Evolutionary conservation across 345 rosid genomes (phyloP).

Genomic region (Conringia planisiliqua): DNA sequence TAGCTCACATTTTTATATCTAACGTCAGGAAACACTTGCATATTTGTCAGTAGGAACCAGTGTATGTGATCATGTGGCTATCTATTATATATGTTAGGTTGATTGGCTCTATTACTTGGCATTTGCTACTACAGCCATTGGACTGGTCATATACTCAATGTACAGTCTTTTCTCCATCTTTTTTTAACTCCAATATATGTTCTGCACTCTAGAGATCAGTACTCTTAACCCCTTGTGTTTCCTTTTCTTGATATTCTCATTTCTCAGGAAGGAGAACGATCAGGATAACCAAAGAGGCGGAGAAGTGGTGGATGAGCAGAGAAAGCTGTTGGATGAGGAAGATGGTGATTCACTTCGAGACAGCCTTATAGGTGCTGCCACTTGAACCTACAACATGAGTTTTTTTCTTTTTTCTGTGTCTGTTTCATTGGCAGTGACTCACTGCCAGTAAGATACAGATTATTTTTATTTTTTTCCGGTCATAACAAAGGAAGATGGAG

Average conservation of each 20-base stretch:
- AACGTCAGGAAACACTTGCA: neutral
- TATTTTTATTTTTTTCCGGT: no score
- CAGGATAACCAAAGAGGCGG: neutral
- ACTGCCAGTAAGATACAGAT: neutral
- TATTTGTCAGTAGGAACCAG: neutral
- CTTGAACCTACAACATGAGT: neutral
- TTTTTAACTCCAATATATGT: neutral
- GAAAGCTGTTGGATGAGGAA: constrained; percentile 45
- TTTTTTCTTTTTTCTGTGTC: neutral
- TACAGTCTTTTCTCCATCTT: constrained; percentile 12
- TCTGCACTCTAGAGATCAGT: neutral
- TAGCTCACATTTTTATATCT: neutral
- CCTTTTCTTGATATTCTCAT: neutral
- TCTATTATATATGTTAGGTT: constrained; percentile 39
- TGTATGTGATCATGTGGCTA: neutral
- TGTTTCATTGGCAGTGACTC: neutral
- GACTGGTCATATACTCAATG: constrained; percentile 79
- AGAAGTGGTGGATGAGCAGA: constrained; percentile 18
- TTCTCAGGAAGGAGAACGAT: constrained; percentile 18
- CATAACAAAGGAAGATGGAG: neutral
- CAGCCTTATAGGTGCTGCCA: neutral
- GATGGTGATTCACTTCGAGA: neutral
- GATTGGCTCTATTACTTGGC: constrained; percentile 94
- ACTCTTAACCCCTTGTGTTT: neutral
- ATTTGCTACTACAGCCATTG: constrained; percentile 65